Conservation (phyloP, 371 early-diverging fungal genomes). For the Capillidium rhysosporum region DNA sequence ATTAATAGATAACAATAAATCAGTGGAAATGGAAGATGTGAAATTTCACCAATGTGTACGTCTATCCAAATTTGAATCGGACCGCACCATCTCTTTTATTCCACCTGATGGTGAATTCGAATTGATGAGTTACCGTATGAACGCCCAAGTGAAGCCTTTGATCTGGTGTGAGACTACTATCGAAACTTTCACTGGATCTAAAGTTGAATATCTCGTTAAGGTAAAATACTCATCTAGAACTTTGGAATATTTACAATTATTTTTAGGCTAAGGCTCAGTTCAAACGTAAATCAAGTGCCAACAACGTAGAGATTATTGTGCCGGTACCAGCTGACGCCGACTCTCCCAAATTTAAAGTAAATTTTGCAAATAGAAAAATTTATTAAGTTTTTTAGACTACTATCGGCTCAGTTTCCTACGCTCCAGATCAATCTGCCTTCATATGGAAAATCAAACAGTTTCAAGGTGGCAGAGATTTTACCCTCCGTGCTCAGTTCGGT, state of each 20-base stretch:
- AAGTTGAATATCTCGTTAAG: constrained; percentile 89
- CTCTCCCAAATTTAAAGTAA: constrained; percentile 85
- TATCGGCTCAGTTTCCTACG: constrained; percentile 74
- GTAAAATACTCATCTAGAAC: not conserved
- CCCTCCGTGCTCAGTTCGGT: constrained; percentile 90
- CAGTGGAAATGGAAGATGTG: constrained; percentile 97
- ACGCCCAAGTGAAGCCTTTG: constrained; percentile 79
- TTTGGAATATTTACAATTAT: not conserved
- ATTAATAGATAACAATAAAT: constrained; percentile 23
- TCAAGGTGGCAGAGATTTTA: constrained; percentile 90
- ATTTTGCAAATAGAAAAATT: not conserved
- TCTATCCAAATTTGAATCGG: constrained; percentile 82
- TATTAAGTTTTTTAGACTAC: constrained; percentile 25
- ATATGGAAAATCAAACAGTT: constrained; percentile 97
- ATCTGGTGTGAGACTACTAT: constrained; percentile 90
- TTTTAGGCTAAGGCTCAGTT: constrained; percentile 76
- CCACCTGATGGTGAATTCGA: constrained; percentile 99
- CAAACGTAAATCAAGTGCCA: constrained; percentile 89
- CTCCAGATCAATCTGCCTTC: constrained; percentile 78
- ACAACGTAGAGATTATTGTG: constrained; percentile 89
- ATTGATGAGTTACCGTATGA: constrained; percentile 93
- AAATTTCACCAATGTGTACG: constrained; percentile 98
- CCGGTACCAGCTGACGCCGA: constrained; percentile 96
- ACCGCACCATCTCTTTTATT: constrained; percentile 93
- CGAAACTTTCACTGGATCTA: constrained; percentile 72